Base-by-base conservation (phyloP, 176 grass and related monocot genomes). In the Tuctoria greenei region DNA sequence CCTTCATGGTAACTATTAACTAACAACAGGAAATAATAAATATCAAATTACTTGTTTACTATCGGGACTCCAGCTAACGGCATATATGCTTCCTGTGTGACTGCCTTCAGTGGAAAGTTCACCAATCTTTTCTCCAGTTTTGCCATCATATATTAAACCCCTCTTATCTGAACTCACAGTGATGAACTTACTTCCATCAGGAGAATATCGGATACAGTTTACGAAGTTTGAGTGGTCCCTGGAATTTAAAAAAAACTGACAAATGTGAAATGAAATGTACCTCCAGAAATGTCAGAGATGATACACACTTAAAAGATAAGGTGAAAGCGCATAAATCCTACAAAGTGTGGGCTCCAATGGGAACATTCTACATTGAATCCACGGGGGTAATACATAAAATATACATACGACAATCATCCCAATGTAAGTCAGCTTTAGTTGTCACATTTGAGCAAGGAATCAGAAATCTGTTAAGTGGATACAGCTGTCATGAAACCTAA, bases 181-280 rank as follows among this genome's bases (percentile, higher is more conserved):
- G 58, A 99, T 95, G 71, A 92, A 99, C 82, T 99, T 99, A 59
- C 66, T 92, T 76, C 95, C 95, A 90, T 99, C 95, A 51, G 95
- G 91, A 76, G 95, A 50, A 88, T 90, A 99, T 15, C 95, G 82
- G 52, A 95, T 76, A 82, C 95, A 99, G 37, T 99, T 99, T 52
- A 92, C 89, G 76, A 99, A 99, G 69, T 99, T 99, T 14, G 88
- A 86, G 89, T 99, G 95, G 25, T 92, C 87, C 95, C 95, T 99
- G 69, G 67, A 88, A 67, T 85, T 64, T 40, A 17, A 85, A 72
- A 26, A 0, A 58, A 78, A 66, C 39, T 25, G 24, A 24, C 8
- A 69, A 25, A 79, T 57, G 66, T 79, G 14, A 75, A 75, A 38
- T 79, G 14, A 75, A 75, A 38, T 51, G 42, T 15, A 74, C 65